A percentile compares a stretch with the other conserved stretches of the same genome.
These are phyloP conservation scores for Desmodesmus armatus DNA, from an alignment of 139 green algal genomes.

Conservation along the genomic window DNA sequence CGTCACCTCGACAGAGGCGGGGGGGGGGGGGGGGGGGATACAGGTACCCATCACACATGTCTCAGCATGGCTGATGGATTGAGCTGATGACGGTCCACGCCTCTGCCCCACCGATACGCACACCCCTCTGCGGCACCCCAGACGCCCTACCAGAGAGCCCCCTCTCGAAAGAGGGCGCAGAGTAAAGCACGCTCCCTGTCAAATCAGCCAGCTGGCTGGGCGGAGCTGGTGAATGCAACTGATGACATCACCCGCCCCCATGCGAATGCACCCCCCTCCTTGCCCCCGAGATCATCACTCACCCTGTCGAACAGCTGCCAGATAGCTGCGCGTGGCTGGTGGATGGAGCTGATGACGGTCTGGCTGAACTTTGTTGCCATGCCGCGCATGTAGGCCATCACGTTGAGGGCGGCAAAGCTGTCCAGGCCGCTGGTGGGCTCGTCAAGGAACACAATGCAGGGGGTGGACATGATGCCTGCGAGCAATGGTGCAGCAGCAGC, in stretches of 20 bases:
- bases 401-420: slow-evolving; percentile 73
- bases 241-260: not conserved
- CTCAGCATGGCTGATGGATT: not conserved
- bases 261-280: not conserved
- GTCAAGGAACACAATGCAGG: slow-evolving; percentile 76
- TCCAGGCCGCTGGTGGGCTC: slow-evolving; percentile 89
- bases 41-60: not conserved
- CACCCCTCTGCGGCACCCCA: too few relatives aligned
- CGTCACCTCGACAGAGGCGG: not conserved
- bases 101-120: too few relatives aligned
- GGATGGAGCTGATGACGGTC: slow-evolving; percentile 86
- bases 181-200: not conserved
- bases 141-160: too few relatives aligned
- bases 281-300: not conserved
- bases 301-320: slow-evolving; percentile 89
- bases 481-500: too few relatives aligned
- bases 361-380: slow-evolving; percentile 76
- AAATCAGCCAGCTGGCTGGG: not conserved
- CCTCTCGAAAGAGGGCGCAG: too few relatives aligned
- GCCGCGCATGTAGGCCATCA: slow-evolving; percentile 53
- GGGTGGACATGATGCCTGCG: slow-evolving; percentile 84
- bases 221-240: not conserved
- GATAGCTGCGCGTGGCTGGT: slow-evolving; percentile 90
- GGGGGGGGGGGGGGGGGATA: not conserved
- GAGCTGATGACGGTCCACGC: too few relatives aligned